Conservation (phyloP, 129 eudicot species). For the Centaurea solstitialis region DNA sequence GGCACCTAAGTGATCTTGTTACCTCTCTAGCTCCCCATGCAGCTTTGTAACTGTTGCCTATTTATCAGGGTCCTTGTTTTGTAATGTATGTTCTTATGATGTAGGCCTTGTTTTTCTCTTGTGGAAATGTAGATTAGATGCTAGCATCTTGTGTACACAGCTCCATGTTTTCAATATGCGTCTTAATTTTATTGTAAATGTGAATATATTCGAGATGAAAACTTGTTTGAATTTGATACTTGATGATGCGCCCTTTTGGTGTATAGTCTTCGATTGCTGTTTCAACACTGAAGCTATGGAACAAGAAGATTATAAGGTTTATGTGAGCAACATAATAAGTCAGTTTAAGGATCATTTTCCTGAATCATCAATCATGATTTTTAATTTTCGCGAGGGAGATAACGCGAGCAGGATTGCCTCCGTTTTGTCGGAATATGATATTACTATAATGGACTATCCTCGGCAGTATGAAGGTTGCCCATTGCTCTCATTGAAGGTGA, state of each 20-base stretch:
- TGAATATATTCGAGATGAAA: background rate
- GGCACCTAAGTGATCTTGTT: background rate
- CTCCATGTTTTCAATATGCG: background rate
- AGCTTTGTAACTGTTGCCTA: background rate
- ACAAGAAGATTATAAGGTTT: constrained; percentile 57
- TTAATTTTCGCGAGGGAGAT: constrained; percentile 70
- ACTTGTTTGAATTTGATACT: constrained; percentile 1
- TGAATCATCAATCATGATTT: constrained; percentile 61
- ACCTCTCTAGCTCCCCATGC: background rate
- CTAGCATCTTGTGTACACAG: constrained; percentile 1
- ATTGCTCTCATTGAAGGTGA: constrained; percentile 68
- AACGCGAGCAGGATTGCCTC: constrained; percentile 53
- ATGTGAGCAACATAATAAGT: constrained; percentile 45
- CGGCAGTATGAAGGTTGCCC: constrained; percentile 81
- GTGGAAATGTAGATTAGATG: constrained; percentile 4
- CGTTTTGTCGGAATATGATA: constrained; percentile 52
- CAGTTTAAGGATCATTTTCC: constrained; percentile 51
- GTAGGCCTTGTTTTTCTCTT: background rate
- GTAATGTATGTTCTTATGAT: background rate
- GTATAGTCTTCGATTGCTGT: constrained; percentile 73
- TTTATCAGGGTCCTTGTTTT: background rate
- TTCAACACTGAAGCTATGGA: constrained; percentile 62
- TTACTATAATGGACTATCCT: constrained; percentile 80
- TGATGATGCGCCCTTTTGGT: constrained; percentile 19
- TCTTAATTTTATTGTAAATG: background rate